phyloP scores from a whole-genome alignment of 179 eudicot species.

The Vitellaria paradoxa region DNA sequence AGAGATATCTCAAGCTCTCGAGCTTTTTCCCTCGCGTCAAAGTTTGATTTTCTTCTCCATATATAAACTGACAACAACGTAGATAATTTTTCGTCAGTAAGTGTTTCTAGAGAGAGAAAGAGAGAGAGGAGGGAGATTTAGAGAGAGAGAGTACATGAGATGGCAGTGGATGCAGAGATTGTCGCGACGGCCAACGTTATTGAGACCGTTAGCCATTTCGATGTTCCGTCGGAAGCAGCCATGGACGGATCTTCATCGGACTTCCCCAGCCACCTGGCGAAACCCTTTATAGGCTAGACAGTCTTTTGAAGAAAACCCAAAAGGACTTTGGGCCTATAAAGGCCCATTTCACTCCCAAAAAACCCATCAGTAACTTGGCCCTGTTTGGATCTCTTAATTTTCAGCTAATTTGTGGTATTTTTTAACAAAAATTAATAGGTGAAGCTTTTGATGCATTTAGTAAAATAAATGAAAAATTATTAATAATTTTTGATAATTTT shows the following conservation, averaged over 20 bases:
- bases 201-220: slow-evolving; percentile 42
- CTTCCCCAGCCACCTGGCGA: not conserved
- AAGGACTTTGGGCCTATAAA: not conserved
- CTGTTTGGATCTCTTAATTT: too few species aligned
- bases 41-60: slow-evolving; percentile 44
- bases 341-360: too few species aligned
- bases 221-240: slow-evolving; percentile 21
- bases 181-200: slow-evolving; percentile 36
- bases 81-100: not conserved
- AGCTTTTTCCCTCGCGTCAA: slow-evolving; percentile 35
- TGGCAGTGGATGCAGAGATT: slow-evolving; percentile 31
- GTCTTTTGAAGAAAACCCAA: not conserved
- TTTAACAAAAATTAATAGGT: too few species aligned
- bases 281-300: not conserved
- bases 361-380: too few species aligned
- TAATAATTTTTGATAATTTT: too few species aligned
- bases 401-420: too few species aligned
- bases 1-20: slow-evolving; percentile 59
- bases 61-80: slow-evolving; percentile 30
- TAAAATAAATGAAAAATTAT: too few species aligned
- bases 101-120: slow-evolving; percentile 9
- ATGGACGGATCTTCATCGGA: not conserved
- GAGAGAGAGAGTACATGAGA: slow-evolving; percentile 30
- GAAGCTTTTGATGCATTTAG: too few species aligned
- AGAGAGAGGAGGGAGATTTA: slow-evolving; percentile 7